Evolutionary conservation across 306 rosid species (phyloP).

Genomic region (Cicer pinnatifidum): DNA sequence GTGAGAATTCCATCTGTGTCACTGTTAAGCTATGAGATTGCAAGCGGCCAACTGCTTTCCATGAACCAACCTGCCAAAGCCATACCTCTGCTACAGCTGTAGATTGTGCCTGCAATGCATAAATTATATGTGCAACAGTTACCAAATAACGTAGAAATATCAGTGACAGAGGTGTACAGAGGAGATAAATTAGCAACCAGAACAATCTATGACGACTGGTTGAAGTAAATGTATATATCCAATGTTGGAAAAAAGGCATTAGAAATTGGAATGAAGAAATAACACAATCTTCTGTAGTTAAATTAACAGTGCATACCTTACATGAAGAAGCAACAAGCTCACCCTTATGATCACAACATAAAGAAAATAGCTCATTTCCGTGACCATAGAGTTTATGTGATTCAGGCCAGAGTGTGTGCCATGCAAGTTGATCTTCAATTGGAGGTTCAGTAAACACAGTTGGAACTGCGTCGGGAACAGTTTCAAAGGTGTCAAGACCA

Average conservation of each 20-base stretch:
- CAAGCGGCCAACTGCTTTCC: conserved; percentile 86
- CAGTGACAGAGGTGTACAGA: conserved; percentile 3
- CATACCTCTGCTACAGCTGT: conserved; percentile 83
- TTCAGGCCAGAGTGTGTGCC: conserved; percentile 99
- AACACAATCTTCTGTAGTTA: conserved; percentile 23
- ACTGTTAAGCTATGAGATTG: conserved; percentile 91
- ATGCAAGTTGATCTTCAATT: conserved; percentile 93
- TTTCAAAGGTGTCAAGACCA: conserved; percentile 77
- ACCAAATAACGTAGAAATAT: conserved; percentile 19
- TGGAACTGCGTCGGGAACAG: conserved; percentile 91
- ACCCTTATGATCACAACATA: conserved; percentile 87
- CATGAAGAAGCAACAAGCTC: conserved; percentile 93
- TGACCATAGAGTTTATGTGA: conserved; percentile 98
- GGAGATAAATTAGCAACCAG: not conserved
- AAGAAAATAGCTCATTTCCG: conserved; percentile 88
- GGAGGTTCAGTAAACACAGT: conserved; percentile 85
- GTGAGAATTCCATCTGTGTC: conserved; percentile 88
- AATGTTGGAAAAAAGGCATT: not conserved
- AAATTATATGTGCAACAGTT: conserved; percentile 14
- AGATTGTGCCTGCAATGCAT: conserved; percentile 76
- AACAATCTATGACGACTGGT: conserved; percentile 30
- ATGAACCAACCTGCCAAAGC: conserved; percentile 95
- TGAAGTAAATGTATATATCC: conserved; percentile 9
- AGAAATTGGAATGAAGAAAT: conserved; percentile 1
- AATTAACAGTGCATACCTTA: conserved; percentile 65